Conservation (phyloP, 2,329 filamentous ascomycete genomes). For the Hirsutella rhossiliensis region DNA sequence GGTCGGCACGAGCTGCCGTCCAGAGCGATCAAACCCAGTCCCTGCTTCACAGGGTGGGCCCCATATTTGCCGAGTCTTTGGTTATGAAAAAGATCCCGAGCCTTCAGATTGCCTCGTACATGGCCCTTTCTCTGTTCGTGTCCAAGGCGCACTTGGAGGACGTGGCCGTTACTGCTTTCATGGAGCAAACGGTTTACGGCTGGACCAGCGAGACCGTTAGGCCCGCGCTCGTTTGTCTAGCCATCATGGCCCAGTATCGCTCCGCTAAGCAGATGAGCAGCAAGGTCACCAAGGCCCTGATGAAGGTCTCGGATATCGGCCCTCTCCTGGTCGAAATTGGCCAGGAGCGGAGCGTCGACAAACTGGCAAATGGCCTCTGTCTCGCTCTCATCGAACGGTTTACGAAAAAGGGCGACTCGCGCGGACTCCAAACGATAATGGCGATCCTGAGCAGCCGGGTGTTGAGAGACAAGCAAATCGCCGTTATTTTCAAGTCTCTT, state of each 20-base stretch:
- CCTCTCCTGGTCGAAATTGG: slow-evolving; percentile 48
- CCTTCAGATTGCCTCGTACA: slow-evolving; percentile 78
- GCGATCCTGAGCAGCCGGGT: slow-evolving; percentile 47
- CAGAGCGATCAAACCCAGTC: slow-evolving; percentile 75
- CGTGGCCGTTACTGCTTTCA: slow-evolving; percentile 67
- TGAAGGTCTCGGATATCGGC: slow-evolving; percentile 51
- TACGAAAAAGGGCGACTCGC: slow-evolving; percentile 45
- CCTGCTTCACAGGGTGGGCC: slow-evolving; percentile 51
- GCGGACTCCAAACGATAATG: slow-evolving; percentile 46
- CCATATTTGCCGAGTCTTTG: slow-evolving; percentile 68
- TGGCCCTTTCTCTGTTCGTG: slow-evolving; percentile 77
- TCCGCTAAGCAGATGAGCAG: slow-evolving; percentile 56
- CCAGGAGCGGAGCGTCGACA: slow-evolving; percentile 55
- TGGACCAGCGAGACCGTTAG: slow-evolving; percentile 64
- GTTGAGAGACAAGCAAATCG: slow-evolving; percentile 49
- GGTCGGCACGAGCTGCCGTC: slow-evolving; percentile 63
- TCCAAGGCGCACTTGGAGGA: slow-evolving; percentile 74
- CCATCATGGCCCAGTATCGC: slow-evolving; percentile 71
- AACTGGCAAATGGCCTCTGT: slow-evolving; percentile 60
- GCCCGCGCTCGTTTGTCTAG: slow-evolving; percentile 66
- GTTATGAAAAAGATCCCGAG: slow-evolving; percentile 64
- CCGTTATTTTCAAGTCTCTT: slow-evolving; percentile 54
- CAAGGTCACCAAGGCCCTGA: slow-evolving; percentile 55
- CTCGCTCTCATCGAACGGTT: slow-evolving; percentile 50
- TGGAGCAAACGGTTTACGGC: slow-evolving; percentile 74